These are phyloP conservation scores for Globisporangium camurandrum DNA, from an alignment of 352 stramenopile genomes.

Conservation along the genomic window DNA sequence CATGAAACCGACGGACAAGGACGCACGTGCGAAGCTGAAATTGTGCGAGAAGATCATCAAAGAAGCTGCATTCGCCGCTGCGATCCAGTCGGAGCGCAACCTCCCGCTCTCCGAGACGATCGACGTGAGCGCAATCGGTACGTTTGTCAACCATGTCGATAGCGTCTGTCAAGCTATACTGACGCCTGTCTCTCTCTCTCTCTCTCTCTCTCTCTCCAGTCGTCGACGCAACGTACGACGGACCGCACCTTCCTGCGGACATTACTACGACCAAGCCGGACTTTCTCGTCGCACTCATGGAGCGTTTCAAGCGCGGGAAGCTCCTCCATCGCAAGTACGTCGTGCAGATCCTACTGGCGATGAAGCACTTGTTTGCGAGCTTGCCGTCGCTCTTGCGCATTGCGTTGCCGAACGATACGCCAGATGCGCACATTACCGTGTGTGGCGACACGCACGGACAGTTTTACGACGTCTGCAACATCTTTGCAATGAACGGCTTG, in stretches of 20 bases:
- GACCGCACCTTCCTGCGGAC: conserved; percentile 59
- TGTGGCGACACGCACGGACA: conserved; percentile 99
- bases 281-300: conserved; percentile 90
- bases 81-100: conserved; percentile 95
- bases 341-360: conserved; percentile 91
- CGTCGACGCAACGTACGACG: conserved; percentile 77
- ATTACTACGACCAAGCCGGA: conserved; percentile 50
- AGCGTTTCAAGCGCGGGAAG: conserved; percentile 96
- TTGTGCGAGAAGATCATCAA: conserved; percentile 96
- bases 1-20: conserved; percentile 92
- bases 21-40: conserved; percentile 91
- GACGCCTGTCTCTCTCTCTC: not conserved
- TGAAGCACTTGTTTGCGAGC: conserved; percentile 87
- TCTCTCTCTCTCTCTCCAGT: conserved; percentile 19
- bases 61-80: conserved; percentile 92
- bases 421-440: conserved; percentile 88
- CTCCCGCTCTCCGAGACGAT: conserved; percentile 90
- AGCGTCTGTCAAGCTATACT: not conserved
- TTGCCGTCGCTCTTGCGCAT: conserved; percentile 90
- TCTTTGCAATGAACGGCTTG: conserved; percentile 97
- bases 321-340: conserved; percentile 98
- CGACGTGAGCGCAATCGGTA: conserved; percentile 78
- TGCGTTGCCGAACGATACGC: conserved; percentile 28
- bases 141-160: not conserved
- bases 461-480: conserved; percentile 99